A percentile compares a stretch with the other conserved stretches of the same genome.
phyloP scores from a whole-genome alignment of 2,329 filamentous ascomycete genomes.

The Geosmithia flava region DNA sequence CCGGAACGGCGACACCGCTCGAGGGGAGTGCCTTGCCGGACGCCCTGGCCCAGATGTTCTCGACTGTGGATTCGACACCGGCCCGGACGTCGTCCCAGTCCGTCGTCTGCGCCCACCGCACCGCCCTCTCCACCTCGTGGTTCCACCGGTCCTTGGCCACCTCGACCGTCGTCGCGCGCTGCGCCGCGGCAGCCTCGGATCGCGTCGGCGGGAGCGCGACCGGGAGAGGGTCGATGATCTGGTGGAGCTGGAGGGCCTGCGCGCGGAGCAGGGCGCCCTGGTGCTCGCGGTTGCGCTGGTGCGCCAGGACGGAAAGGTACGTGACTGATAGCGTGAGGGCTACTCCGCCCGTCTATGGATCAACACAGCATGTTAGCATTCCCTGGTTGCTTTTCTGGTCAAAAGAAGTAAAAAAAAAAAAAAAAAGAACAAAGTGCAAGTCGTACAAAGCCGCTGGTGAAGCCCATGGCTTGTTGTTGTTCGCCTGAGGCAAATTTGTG shows the following conservation, averaged over 20 bases:
- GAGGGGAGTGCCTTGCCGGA: slow-evolving; percentile 14
- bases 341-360: slow-evolving; percentile 55
- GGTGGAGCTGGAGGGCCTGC: slow-evolving; percentile 41
- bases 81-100: slow-evolving; percentile 54
- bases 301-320: slow-evolving; percentile 59
- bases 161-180: slow-evolving; percentile 47
- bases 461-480: slow-evolving; percentile 44
- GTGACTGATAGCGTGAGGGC: slow-evolving; percentile 62
- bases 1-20: too few species aligned
- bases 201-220: slow-evolving; percentile 33
- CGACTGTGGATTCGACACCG: slow-evolving; percentile 36
- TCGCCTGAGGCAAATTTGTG: background rate
- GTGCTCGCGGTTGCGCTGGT: slow-evolving; percentile 53
- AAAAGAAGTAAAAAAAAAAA: too few species aligned
- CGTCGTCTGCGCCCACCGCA: slow-evolving; percentile 51
- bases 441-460: slow-evolving; percentile 63
- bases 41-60: slow-evolving; percentile 28
- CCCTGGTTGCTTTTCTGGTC: too few species aligned
- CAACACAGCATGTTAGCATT: background rate
- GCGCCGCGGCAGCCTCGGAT: slow-evolving; percentile 34
- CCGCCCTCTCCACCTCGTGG: slow-evolving; percentile 53
- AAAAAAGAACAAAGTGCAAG: background rate
- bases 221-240: slow-evolving; percentile 35
- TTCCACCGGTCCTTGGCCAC: slow-evolving; percentile 71
- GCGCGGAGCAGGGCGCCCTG: slow-evolving; percentile 44